These are phyloP conservation scores for Ilex asprella DNA, from an alignment of 257 asterid species.

Conservation along the genomic window DNA sequence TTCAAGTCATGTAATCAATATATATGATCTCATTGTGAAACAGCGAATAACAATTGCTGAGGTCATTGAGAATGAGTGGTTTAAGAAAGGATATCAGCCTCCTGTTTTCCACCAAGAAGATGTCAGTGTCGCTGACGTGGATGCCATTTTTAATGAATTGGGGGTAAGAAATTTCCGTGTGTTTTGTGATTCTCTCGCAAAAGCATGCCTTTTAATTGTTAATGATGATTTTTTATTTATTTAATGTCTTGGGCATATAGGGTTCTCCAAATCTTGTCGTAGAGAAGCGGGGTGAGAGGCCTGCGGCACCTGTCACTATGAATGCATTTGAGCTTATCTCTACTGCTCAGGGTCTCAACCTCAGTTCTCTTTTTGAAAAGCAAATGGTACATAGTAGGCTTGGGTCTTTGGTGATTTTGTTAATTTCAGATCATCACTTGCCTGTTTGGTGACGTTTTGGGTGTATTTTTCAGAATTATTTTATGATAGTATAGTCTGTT, in stretches of 20 bases:
- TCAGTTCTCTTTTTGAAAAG: conserved; percentile 80
- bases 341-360: conserved; percentile 93
- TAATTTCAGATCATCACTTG: too few relatives aligned
- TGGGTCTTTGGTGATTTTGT: background rate
- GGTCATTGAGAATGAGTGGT: conserved; percentile 87
- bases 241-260: conserved; percentile 20
- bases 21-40: conserved; percentile 8
- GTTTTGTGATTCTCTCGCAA: background rate
- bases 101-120: conserved; percentile 77
- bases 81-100: conserved; percentile 83
- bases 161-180: conserved; percentile 28
- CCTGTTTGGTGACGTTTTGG: too few relatives aligned
- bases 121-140: conserved; percentile 75
- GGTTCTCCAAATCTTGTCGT: conserved; percentile 69
- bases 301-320: conserved; percentile 64
- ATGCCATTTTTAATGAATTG: conserved; percentile 62
- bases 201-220: background rate
- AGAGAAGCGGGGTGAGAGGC: conserved; percentile 69
- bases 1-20: background rate
- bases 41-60: conserved; percentile 81
- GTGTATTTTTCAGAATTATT: too few relatives aligned
- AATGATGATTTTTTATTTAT: background rate
- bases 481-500: too few relatives aligned
- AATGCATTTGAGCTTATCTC: conserved; percentile 96
- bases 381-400: conserved; percentile 51